phyloP scores from a whole-genome alignment of 805 yeast genomes.

The Metschnikowia dekortorum region DNA sequence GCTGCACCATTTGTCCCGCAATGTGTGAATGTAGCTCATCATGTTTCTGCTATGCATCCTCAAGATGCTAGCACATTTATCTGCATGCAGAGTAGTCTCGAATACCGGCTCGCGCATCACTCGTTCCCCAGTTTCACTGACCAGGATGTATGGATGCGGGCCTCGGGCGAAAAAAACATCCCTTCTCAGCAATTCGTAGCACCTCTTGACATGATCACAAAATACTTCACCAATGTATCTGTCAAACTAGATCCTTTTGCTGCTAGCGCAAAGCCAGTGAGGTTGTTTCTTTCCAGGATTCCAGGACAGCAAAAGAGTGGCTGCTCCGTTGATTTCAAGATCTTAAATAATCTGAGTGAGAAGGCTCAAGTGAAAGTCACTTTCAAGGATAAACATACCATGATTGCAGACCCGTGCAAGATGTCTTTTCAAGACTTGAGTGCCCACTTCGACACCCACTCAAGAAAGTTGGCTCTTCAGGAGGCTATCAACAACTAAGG shows the following conservation, averaged over 20 bases:
- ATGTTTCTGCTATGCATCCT: too few species aligned
- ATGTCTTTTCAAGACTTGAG: conserved; percentile 57
- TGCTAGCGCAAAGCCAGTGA: conserved; percentile 68
- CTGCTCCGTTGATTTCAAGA: conserved; percentile 58
- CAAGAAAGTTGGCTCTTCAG: conserved; percentile 69
- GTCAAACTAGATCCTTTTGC: conserved; percentile 76
- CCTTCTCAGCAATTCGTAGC: neutral
- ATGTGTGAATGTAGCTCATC: too few species aligned
- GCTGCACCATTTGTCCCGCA: too few species aligned
- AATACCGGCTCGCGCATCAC: too few species aligned
- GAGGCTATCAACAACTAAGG: conserved; percentile 51
- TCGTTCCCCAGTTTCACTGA: neutral
- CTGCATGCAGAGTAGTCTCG: too few species aligned
- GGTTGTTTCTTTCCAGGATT: conserved; percentile 71
- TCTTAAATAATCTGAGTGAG: conserved; percentile 42
- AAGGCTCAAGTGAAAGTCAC: conserved; percentile 68
- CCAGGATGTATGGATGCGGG: conserved; percentile 1
- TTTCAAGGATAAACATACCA: conserved; percentile 70
- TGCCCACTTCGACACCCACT: conserved; percentile 71
- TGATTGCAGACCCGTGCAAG: conserved; percentile 62
- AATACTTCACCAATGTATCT: conserved; percentile 72
- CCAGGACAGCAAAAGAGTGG: conserved; percentile 68
- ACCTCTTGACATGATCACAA: conserved; percentile 66
- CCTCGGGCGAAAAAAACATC: neutral
- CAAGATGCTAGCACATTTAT: too few species aligned